Evolutionary conservation across 2,329 filamentous ascomycete species (phyloP), one percentile per base, ranked within the genome.

Genomic region (Exophiala viscosa): DNA sequence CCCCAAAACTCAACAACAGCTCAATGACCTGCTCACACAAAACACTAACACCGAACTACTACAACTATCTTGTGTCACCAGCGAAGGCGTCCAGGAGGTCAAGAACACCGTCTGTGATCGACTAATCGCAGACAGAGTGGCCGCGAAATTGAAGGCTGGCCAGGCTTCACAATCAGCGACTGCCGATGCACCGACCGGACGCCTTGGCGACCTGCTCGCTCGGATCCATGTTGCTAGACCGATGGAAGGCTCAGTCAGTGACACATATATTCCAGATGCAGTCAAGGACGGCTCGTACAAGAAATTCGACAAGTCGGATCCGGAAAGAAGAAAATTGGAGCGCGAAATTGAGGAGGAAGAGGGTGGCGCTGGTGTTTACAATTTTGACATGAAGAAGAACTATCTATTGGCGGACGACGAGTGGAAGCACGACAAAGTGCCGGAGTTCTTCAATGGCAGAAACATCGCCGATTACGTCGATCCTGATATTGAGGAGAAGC

Each of bases 381-480:
- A 90, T 70, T 84, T 96, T 64, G 90, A 99, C 67, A 80, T 97
- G 66, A 87, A 89, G 70, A 83, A 89, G 67, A 88, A 93, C 67
- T 99, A 95, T 71, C 73, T 90, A 13, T 84, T 97, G 58, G 89
- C 87, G 59, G 83, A 96, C 68, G 83, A 87, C 38, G 90, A 93
- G 53, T 97, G 93, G 93, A 96, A 95, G 71, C 83, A 96, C 69
- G 95, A 99, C 76, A 90, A 88, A 73, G 88, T 97, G 50, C 93
- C 93, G 31, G 93, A 99, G 73, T 80, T 96, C 44, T 87, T 91
- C 71, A 85, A 97, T 67, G 93, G 93, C 71, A 91, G 92, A 80
- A 99, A 99, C 70, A 88, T 99, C 52, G 93, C 92, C 75, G 93
- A 99, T 73, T 99, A 89, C 71, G 84, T 99, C 66, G 93, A 97